Conservation (phyloP, 2,329 filamentous ascomycete species). For the Pseudofabraea citricarpa region DNA sequence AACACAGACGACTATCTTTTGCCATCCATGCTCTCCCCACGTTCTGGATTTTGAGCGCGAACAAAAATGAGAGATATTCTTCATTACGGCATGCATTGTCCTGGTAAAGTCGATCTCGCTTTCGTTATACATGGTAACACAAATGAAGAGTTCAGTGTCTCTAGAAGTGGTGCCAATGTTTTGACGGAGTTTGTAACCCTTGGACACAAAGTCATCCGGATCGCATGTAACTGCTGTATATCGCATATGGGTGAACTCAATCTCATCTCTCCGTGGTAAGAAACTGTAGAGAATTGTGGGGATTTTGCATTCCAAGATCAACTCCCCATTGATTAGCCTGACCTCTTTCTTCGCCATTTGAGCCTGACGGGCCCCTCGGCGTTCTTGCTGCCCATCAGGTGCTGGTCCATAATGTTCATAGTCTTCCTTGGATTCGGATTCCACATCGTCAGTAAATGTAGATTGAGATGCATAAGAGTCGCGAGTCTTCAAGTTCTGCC, state of each 20-base stretch:
- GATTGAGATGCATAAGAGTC: slow-evolving; percentile 33
- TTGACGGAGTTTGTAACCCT: slow-evolving; percentile 89
- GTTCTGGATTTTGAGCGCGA: slow-evolving; percentile 86
- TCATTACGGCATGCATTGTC: slow-evolving; percentile 98
- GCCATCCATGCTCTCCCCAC: slow-evolving; percentile 96
- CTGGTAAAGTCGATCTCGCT: slow-evolving; percentile 94
- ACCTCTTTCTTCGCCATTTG: slow-evolving; percentile 94
- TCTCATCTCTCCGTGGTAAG: slow-evolving; percentile 82
- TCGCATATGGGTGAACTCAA: slow-evolving; percentile 98
- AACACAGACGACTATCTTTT: slow-evolving; percentile 98
- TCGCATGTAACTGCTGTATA: slow-evolving; percentile 99
- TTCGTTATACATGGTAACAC: slow-evolving; percentile 99
- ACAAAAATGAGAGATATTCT: slow-evolving; percentile 96
- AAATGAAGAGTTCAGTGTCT: slow-evolving; percentile 94
- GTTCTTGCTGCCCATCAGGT: slow-evolving; percentile 79
- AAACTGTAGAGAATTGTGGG: slow-evolving; percentile 98
- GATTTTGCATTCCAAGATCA: slow-evolving; percentile 98
- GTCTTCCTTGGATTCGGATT: slow-evolving; percentile 43
- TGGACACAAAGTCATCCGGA: slow-evolving; percentile 84
- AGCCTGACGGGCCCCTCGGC: slow-evolving; percentile 78
- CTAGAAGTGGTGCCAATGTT: slow-evolving; percentile 77
- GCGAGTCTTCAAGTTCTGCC: slow-evolving; percentile 19
- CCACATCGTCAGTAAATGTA: slow-evolving; percentile 31
- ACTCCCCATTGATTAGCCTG: slow-evolving; percentile 91
- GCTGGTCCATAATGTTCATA: slow-evolving; percentile 82